Conservation (phyloP, 2,329 filamentous ascomycete species). For the Ophiocordyceps australis region DNA sequence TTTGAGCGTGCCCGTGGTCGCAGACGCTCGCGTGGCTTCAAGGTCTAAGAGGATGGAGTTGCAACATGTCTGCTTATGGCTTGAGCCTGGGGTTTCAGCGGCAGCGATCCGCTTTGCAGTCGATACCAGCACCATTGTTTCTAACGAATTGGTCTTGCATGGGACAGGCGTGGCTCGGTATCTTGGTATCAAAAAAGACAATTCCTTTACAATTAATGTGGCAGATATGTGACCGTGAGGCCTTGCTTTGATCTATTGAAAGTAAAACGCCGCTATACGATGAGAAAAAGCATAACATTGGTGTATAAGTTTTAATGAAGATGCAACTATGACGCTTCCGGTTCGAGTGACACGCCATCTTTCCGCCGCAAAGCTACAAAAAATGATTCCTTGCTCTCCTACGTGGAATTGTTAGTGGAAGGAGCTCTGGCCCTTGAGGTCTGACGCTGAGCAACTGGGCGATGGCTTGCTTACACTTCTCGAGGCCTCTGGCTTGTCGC, state of each 20-base stretch:
- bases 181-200: too few species aligned
- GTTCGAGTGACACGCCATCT: constrained; percentile 12
- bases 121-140: constrained; percentile 11
- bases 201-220: too few species aligned
- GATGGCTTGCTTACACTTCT: constrained; percentile 44
- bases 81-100: constrained; percentile 1
- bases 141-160: constrained; percentile 19
- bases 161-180: constrained; percentile 28
- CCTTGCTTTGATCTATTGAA: too few species aligned
- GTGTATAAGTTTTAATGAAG: too few species aligned
- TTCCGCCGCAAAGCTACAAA: constrained; percentile 68
- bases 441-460: too few species aligned
- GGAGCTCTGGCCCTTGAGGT: too few species aligned
- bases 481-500: constrained; percentile 85
- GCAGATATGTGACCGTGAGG: too few species aligned
- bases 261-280: too few species aligned
- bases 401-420: too few species aligned
- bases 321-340: constrained; percentile 1
- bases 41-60: too few species aligned
- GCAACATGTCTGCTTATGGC: too few species aligned
- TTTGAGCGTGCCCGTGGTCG: constrained; percentile 98
- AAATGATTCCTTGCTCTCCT: constrained; percentile 53
- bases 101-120: constrained; percentile 7
- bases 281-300: too few species aligned
- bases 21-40: constrained; percentile 97